Percentiles rank a stretch among this genome's conserved stretches.
Conservation (phyloP, 257 asterid genomes). For the Petunia secreta region DNA sequence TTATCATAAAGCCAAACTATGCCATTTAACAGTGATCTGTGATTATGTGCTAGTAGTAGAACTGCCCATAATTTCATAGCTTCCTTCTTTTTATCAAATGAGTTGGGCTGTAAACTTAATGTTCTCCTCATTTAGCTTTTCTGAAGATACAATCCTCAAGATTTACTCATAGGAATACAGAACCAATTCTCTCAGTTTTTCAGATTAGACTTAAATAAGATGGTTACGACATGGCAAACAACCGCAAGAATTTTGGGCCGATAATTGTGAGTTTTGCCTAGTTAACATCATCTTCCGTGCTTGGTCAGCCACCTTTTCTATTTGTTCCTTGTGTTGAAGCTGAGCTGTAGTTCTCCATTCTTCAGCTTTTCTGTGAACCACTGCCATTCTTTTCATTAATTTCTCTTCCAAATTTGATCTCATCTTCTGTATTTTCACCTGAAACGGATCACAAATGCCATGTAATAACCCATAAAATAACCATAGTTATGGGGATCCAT, state of each 20-base stretch:
- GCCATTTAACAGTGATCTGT: background rate
- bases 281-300: slow-evolving; percentile 46
- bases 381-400: slow-evolving; percentile 89
- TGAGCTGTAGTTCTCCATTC: slow-evolving; percentile 82
- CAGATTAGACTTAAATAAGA: slow-evolving; percentile 27
- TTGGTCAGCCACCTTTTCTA: slow-evolving; percentile 55
- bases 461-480: background rate
- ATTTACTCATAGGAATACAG: background rate
- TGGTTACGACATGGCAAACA: slow-evolving; percentile 80
- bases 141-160: too few relatives aligned
- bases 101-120: background rate
- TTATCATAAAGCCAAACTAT: background rate
- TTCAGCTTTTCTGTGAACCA: slow-evolving; percentile 90
- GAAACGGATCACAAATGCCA: slow-evolving; percentile 13
- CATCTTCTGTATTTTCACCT: slow-evolving; percentile 97
- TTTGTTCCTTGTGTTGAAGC: slow-evolving; percentile 78
- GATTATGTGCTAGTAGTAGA: background rate
- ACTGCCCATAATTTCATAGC: background rate
- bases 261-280: slow-evolving; percentile 40
- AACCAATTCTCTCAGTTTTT: background rate
- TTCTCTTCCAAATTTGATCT: slow-evolving; percentile 86
- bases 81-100: background rate
- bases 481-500: background rate
- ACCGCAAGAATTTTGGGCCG: slow-evolving; percentile 62
- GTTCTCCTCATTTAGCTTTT: background rate